Base-by-base conservation (phyloP, 306 rosid species). In the Quercus cerris region DNA sequence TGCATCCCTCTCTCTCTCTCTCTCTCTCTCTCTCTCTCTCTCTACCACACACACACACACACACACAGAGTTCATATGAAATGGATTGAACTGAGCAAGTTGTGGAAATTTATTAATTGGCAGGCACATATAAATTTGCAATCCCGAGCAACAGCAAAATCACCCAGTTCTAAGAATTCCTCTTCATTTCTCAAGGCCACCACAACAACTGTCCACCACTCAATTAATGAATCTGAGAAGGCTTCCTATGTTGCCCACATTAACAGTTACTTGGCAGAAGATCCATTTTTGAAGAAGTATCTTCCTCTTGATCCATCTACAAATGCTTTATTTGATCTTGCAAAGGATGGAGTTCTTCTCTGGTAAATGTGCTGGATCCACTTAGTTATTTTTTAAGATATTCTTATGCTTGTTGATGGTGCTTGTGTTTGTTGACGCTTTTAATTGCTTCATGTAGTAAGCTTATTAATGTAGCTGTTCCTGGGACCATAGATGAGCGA, bases 401-500 rank as follows among this genome's bases (percentile, higher is more conserved):
- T 66, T 70, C 57, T 49, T 35, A 4, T 63, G 75, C 38, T 86
- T 17, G 22, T 30, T 33, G 35, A 68, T 62, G 49, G 70, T 22
- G 38, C 23, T 78, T 62, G 15, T n/a, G 17, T 62, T 78, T 81
- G 82, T 70, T 80, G 62, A 77, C 86, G 86, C 74, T 81, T 73
- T 80, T 73, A 79, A 75, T 63, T 83, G 78, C 57, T 81, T 71
- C 44, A 72, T 88, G 87, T 90, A 96, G 98, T 82, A 96, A 96
- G 88, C 99, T 96, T 74, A 96, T 96, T 81, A 96, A 96, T 77
- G 55, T 96, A 64, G 98, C 99, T 70, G 99, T 91, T 86, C 97
- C 99, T 62, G 99, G 99, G 89, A 96, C 99, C 81, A 93, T 96
- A 79, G 99, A 96, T 67, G 98, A 96, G 74, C 90, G 99, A 88